Evolutionary conservation across 2,329 filamentous ascomycete genomes (phyloP), one percentile per base, ranked within the genome.

Genomic region (Neonectria neomacrospora): DNA sequence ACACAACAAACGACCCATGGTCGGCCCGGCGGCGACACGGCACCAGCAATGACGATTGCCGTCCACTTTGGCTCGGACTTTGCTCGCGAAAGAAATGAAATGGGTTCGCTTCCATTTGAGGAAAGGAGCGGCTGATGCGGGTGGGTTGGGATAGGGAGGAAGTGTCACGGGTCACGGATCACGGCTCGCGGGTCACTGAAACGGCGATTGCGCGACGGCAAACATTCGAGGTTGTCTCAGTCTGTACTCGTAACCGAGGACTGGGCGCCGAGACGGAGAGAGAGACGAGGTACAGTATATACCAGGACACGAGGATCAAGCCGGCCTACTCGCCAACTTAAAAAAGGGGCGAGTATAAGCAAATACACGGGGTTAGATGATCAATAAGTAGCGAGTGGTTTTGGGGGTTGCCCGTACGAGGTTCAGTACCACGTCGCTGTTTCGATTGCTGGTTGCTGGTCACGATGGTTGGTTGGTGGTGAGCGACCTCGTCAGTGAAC

Each of bases 121-220:
- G 61, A 54, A 63, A 63, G 26, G 50, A 53, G 44, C 14, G 41
- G 26, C 30, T 44, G 32, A 20, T 18, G 9, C 42, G 32, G 39
- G 54, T 45, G 47, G 45, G 28, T 26, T 48, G 28, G 32, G 16
- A 34, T 23, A 34, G 44, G 34, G 45, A 42, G 34, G 45, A 60
- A 41, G 67, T 53, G 65, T 63, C 61, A 69, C 61, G 55, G 54
- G 47, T 41, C 42, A 54, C 61, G 55, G 54, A 42, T 41, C 42
- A 54, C 47, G 28, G 47, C n/a, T 20, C 42, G n/a, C 20, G 45
- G 37, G 34, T 11, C 42, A 61, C 61, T 47, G 61, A 72, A 72
- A 71, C 70, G 70, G 67, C 58, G 52, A 71, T 68, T 72, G 70
- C 61, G 54, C 59, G 57, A 72, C 70, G 54, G 47, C 69, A 72